These are phyloP conservation scores for Pulveroboletus ravenelii DNA, from an alignment of 768 basidiomycete genomes.

Conservation along the genomic window DNA sequence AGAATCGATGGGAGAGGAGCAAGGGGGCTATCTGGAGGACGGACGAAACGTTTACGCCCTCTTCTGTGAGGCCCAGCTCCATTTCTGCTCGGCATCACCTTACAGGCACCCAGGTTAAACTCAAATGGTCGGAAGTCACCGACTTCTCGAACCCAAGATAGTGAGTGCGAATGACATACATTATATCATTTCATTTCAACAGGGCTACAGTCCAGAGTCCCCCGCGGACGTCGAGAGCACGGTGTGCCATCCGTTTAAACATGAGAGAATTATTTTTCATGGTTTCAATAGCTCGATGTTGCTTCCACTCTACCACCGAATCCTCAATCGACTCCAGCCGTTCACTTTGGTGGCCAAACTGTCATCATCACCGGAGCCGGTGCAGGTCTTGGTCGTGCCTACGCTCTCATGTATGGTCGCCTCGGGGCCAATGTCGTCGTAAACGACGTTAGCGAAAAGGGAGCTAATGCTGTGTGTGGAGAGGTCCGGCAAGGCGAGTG, in stretches of 20 bases:
- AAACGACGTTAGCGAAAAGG: conserved; percentile 89
- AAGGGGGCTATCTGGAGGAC: conserved; percentile 86
- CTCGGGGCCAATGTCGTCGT: conserved; percentile 97
- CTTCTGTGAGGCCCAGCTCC: conserved; percentile 57
- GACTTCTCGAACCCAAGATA: conserved; percentile 72
- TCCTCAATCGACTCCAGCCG: conserved; percentile 57
- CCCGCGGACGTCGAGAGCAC: conserved; percentile 58
- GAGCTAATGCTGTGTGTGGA: conserved; percentile 77
- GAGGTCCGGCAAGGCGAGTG: conserved; percentile 73
- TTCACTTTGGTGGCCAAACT: conserved; percentile 86
- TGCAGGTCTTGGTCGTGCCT: conserved; percentile 87
- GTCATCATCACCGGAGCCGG: conserved; percentile 94
- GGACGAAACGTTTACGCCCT: conserved; percentile 87
- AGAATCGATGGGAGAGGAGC: conserved; percentile 91
- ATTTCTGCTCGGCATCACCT: background rate
- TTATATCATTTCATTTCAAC: conserved; percentile 7
- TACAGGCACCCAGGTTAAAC: conserved; percentile 55
- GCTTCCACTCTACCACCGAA: conserved; percentile 66
- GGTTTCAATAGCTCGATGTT: conserved; percentile 48
- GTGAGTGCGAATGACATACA: conserved; percentile 38
- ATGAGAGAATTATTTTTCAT: background rate
- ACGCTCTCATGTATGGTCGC: conserved; percentile 86
- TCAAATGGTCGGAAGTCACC: conserved; percentile 74
- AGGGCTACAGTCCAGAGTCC: conserved; percentile 50
- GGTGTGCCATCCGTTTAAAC: conserved; percentile 31